Conservation (phyloP, 805 yeast genomes). For the Saccharomyces cerevisiae region DNA sequence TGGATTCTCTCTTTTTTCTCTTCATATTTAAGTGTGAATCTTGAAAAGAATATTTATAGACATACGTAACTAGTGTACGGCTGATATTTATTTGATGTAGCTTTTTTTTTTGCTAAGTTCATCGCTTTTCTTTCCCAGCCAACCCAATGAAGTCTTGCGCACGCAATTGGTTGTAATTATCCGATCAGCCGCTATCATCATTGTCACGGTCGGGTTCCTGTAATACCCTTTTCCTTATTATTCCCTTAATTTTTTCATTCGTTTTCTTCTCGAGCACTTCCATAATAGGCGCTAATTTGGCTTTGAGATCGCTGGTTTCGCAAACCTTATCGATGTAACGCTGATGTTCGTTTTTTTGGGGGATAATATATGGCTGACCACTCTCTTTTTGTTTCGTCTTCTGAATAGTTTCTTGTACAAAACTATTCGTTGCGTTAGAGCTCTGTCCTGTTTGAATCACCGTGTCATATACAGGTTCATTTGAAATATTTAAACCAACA, state of each 20-base stretch:
- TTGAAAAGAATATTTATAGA: neutral
- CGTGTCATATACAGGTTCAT: neutral
- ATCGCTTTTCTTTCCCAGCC: neutral
- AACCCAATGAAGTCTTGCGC: neutral
- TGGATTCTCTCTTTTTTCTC: neutral
- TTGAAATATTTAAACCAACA: neutral
- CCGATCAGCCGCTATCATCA: neutral
- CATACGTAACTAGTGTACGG: neutral
- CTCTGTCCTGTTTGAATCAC: neutral
- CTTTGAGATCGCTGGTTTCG: neutral
- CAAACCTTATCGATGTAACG: neutral
- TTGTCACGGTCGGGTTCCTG: neutral
- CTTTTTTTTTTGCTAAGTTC: neutral
- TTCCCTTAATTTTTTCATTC: constrained; percentile 32
- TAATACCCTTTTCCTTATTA: constrained; percentile 32
- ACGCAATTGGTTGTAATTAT: neutral
- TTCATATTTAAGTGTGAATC: neutral
- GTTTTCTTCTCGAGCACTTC: constrained; percentile 36
- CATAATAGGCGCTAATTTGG: constrained; percentile 8
- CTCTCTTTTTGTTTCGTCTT: neutral
- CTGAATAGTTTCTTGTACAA: neutral
- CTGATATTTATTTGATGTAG: neutral
- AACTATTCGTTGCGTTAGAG: neutral
- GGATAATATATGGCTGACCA: neutral
- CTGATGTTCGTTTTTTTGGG: neutral